A percentile compares a stretch with the other conserved stretches of the same genome.
These are phyloP conservation scores for Boletus eberwhitei DNA, from an alignment of 768 basidiomycete species.

Conservation along the genomic window DNA sequence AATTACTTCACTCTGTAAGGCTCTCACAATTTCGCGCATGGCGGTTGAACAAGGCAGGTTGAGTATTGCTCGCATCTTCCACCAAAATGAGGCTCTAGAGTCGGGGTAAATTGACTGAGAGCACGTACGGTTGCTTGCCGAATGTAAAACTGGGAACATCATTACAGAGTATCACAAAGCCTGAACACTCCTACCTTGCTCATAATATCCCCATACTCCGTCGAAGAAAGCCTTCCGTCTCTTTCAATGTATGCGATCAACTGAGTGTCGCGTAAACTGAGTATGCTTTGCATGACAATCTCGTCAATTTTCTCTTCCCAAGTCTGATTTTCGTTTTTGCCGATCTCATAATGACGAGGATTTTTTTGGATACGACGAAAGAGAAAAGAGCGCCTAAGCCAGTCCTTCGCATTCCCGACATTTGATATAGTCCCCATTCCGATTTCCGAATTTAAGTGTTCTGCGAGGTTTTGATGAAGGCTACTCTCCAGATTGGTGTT, in stretches of 20 bases:
- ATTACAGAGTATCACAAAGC: not conserved
- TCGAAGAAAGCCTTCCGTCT: conserved; percentile 50
- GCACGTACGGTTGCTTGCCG: conserved; percentile 58
- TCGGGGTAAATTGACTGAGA: not conserved
- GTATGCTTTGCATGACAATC: conserved; percentile 66
- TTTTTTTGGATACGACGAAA: conserved; percentile 85
- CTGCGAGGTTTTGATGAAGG: conserved; percentile 77
- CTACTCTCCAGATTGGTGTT: conserved; percentile 80
- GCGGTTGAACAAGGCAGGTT: conserved; percentile 51
- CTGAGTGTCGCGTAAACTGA: conserved; percentile 55
- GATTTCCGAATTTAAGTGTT: conserved; percentile 94
- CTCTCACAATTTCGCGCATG: conserved; percentile 64
- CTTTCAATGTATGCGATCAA: conserved; percentile 48
- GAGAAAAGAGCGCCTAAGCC: conserved; percentile 84
- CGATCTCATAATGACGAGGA: conserved; percentile 68
- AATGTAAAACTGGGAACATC: conserved; percentile 62
- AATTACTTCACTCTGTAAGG: not conserved
- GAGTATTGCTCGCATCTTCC: conserved; percentile 66
- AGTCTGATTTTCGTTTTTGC: conserved; percentile 50
- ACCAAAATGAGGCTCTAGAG: not conserved
- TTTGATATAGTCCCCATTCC: conserved; percentile 78
- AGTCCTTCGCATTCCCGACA: conserved; percentile 66
- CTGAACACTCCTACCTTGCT: conserved; percentile 57
- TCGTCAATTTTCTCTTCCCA: conserved; percentile 74
- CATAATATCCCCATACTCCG: conserved; percentile 84